phyloP scores from a whole-genome alignment of 75 land plant species.

The Gnetum montanum region DNA sequence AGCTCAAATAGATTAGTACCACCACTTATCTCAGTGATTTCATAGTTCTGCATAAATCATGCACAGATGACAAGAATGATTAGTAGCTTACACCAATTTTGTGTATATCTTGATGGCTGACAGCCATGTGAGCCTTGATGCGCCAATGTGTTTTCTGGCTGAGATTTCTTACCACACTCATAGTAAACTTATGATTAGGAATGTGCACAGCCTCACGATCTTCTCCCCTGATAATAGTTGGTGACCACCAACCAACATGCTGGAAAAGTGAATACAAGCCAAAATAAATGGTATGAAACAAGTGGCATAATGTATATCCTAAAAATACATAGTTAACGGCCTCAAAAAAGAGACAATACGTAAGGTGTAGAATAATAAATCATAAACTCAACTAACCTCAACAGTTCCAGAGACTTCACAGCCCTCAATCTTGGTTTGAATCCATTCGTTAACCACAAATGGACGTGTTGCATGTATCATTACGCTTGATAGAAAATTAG shows the following conservation, averaged over 20 bases:
- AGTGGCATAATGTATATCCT: no score
- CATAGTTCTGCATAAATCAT: no score
- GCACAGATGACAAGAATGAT: no score
- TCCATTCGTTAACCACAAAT: conserved; percentile 91
- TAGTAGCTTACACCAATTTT: conserved; percentile 82
- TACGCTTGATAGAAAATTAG: conserved; percentile 86
- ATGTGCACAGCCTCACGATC: conserved; percentile 96
- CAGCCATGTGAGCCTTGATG: conserved; percentile 81
- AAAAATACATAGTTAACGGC: neutral
- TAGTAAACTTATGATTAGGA: conserved; percentile 89
- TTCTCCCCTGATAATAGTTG: conserved; percentile 89
- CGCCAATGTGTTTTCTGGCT: conserved; percentile 94
- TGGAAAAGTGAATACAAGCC: conserved; percentile 20
- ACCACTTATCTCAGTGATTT: no score
- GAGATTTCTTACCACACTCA: conserved; percentile 85
- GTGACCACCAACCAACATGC: conserved; percentile 99
- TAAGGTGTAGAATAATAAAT: neutral
- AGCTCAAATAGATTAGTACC: no score
- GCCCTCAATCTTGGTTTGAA: conserved; percentile 95
- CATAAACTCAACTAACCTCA: conserved; percentile 44
- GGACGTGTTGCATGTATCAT: conserved; percentile 98
- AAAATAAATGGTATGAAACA: no score
- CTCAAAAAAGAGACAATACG: neutral
- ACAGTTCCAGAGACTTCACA: conserved; percentile 97
- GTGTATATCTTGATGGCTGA: conserved; percentile 83